These are phyloP conservation scores for Malus hybrid DNA, from an alignment of 331 rosid genomes.

Conservation along the genomic window DNA sequence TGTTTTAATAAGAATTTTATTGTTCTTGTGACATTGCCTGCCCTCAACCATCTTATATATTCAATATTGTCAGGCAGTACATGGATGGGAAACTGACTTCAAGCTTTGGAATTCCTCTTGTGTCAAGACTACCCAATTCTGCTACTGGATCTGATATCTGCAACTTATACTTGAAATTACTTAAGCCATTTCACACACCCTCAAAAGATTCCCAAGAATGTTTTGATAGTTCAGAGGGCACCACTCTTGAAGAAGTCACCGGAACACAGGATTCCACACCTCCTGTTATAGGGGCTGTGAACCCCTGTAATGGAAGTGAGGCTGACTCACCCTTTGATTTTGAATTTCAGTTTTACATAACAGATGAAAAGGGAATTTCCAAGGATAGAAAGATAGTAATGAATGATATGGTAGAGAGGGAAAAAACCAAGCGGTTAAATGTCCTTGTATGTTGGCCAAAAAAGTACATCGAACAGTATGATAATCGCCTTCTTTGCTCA, in stretches of 20 bases:
- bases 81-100: conserved; percentile 51
- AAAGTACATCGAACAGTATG: conserved; percentile 45
- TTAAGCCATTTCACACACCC: conserved; percentile 49
- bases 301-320: conserved; percentile 22
- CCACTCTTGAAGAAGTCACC: conserved; percentile 32
- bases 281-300: conserved; percentile 29
- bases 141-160: conserved; percentile 61
- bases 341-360: conserved; percentile 56
- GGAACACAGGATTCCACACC: conserved; percentile 23
- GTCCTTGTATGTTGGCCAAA: conserved; percentile 87
- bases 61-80: conserved; percentile 55
- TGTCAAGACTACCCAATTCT: conserved; percentile 43
- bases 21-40: not conserved
- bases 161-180: conserved; percentile 49
- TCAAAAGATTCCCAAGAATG: conserved; percentile 31
- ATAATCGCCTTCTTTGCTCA: conserved; percentile 43
- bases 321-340: conserved; percentile 30
- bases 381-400: conserved; percentile 48
- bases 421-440: conserved; percentile 33
- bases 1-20: not conserved
- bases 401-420: conserved; percentile 44
- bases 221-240: conserved; percentile 23
- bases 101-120: conserved; percentile 86
- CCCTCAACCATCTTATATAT: conserved; percentile 17
- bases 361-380: conserved; percentile 68